phyloP scores from a whole-genome alignment of 129 eudicot genomes.

The Artemisia annua region DNA sequence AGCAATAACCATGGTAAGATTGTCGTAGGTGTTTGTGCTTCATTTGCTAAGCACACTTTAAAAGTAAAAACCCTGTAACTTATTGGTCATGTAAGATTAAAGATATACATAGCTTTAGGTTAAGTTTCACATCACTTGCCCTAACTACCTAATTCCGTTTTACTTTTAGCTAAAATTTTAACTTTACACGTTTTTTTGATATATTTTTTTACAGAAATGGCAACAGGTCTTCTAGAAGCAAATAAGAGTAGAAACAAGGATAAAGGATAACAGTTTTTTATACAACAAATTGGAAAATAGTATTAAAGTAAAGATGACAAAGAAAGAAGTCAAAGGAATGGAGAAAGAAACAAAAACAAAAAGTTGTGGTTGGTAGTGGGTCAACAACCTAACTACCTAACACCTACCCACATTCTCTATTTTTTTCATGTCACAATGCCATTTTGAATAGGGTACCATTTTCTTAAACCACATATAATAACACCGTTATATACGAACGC shows the following conservation, averaged over 20 bases:
- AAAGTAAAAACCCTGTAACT: not conserved
- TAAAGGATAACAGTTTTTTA: not conserved
- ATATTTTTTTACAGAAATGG: too few species aligned
- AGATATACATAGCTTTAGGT: not conserved
- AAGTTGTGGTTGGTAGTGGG: constrained; percentile 40
- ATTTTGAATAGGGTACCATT: too few species aligned
- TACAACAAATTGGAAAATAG: not conserved
- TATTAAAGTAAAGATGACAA: not conserved
- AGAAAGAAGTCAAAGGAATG: constrained; percentile 29
- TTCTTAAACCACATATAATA: too few species aligned
- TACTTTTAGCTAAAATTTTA: too few species aligned
- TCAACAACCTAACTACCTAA: constrained; percentile 38
- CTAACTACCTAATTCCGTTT: too few species aligned
- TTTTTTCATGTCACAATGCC: not conserved
- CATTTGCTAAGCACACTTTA: not conserved
- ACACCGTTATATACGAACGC: too few species aligned
- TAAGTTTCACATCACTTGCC: not conserved
- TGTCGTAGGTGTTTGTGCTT: not conserved
- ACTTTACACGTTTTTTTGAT: too few species aligned
- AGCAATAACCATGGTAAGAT: not conserved
- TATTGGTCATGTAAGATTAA: not conserved
- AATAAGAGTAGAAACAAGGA: not conserved
- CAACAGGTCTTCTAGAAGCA: too few species aligned
- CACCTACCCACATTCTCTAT: constrained; percentile 32
- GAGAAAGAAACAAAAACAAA: constrained; percentile 19